These are phyloP conservation scores for Retiboletus fuscus DNA, from an alignment of 1,284 basidiomycete species.

Conservation along the genomic window DNA sequence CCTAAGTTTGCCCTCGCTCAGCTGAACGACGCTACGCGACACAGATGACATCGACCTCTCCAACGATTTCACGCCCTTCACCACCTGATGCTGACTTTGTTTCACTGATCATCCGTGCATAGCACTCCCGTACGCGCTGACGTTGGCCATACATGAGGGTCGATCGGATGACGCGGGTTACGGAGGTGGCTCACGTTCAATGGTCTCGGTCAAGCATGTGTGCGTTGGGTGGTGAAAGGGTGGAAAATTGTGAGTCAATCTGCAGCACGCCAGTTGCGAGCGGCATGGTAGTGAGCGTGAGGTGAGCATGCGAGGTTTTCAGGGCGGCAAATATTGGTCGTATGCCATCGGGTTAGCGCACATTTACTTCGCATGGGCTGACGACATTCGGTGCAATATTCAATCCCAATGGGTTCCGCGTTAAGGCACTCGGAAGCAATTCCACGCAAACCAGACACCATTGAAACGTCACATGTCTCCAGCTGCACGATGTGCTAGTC, in stretches of 20 bases:
- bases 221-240: neutral
- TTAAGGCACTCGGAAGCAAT: neutral
- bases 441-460: neutral
- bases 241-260: neutral
- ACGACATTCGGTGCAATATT: neutral
- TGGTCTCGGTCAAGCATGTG: conserved; percentile 2
- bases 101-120: conserved; percentile 26
- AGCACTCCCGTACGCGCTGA: conserved; percentile 28
- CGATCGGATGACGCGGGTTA: conserved; percentile 22
- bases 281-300: neutral
- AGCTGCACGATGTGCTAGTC: neutral
- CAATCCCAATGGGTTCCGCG: neutral
- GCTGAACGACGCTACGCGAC: neutral
- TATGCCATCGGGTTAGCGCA: conserved; percentile 20
- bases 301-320: neutral
- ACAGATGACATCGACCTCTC: neutral
- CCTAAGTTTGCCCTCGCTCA: neutral
- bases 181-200: conserved; percentile 24
- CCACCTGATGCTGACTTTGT: neutral
- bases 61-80: neutral
- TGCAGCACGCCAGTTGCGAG: neutral
- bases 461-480: neutral
- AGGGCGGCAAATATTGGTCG: neutral
- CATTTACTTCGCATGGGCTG: neutral
- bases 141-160: neutral